phyloP scores from a whole-genome alignment of 768 basidiomycete genomes.

The Boletus tomentosulus region DNA sequence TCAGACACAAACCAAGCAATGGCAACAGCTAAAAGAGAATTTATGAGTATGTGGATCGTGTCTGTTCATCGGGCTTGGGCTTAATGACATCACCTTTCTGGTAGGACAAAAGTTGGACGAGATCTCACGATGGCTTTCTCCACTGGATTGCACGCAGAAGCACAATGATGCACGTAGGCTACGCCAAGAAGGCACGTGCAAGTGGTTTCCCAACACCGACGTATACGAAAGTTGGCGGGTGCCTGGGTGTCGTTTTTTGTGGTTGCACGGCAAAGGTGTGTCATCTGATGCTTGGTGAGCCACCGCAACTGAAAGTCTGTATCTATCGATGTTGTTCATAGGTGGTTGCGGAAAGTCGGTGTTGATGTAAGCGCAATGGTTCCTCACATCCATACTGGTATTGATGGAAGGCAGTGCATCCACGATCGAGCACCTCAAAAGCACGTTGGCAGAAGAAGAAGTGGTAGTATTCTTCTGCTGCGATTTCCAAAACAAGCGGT shows the following conservation, averaged over 20 bases:
- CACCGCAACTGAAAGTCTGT: background rate
- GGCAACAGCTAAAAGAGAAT: background rate
- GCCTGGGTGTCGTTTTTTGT: background rate
- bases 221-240: background rate
- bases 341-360: conserved; percentile 5
- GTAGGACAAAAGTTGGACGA: conserved; percentile 1
- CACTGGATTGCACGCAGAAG: background rate
- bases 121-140: background rate
- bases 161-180: background rate
- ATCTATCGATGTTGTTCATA: background rate
- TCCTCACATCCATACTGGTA: background rate
- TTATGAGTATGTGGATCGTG: background rate
- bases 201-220: background rate
- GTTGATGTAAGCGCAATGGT: background rate
- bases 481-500: conserved; percentile 1
- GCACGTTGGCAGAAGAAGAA: background rate
- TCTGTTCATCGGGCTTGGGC: no score
- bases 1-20: background rate
- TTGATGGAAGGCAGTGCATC: background rate
- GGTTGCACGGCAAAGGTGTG: conserved; percentile 2
- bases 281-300: background rate
- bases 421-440: conserved; percentile 1
- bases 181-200: conserved; percentile 3
- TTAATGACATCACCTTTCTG: background rate
- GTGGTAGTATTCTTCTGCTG: conserved; percentile 3